Percentiles rank a stretch among this genome's conserved stretches.
phyloP scores from a whole-genome alignment of 495 filamentous ascomycete genomes.

The Bathelium albidoporum region DNA sequence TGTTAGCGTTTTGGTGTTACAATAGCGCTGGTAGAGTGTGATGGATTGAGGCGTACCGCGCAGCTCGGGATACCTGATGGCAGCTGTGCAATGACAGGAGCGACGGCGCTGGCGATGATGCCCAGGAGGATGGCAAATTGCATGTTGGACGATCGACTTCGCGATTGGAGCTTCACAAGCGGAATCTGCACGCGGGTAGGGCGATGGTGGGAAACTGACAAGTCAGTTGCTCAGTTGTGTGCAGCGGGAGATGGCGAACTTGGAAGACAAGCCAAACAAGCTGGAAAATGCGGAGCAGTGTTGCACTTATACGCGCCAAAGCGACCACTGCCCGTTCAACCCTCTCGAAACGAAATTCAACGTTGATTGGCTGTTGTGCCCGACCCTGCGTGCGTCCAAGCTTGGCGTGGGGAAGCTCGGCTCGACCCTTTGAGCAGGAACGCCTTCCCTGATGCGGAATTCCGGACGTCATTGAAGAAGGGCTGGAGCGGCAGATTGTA shows the following conservation, averaged over 20 bases:
- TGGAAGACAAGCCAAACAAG: not conserved
- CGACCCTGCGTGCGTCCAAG: not conserved
- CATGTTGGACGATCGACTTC: not conserved
- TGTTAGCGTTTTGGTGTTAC: not conserved
- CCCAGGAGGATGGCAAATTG: not conserved
- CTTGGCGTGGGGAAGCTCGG: conserved; percentile 1
- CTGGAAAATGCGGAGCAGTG: not conserved
- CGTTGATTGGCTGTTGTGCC: not conserved
- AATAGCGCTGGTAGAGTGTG: not conserved
- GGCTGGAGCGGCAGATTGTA: not conserved
- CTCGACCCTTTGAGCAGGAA: not conserved
- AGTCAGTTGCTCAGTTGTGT: not conserved
- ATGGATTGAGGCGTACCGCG: not conserved
- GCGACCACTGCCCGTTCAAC: too few relatives aligned
- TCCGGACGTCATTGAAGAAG: not conserved
- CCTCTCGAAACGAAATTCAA: too few relatives aligned
- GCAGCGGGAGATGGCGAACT: not conserved
- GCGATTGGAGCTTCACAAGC: not conserved
- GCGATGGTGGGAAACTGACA: not conserved
- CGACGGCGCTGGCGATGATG: not conserved
- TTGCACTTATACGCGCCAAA: not conserved
- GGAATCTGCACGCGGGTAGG: not conserved
- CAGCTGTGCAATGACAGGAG: not conserved
- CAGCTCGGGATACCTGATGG: not conserved
- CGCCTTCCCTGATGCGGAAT: not conserved